These are phyloP conservation scores for Pseudomicrostroma phylloplanum DNA, from an alignment of 1,284 basidiomycete genomes.

Conservation along the genomic window DNA sequence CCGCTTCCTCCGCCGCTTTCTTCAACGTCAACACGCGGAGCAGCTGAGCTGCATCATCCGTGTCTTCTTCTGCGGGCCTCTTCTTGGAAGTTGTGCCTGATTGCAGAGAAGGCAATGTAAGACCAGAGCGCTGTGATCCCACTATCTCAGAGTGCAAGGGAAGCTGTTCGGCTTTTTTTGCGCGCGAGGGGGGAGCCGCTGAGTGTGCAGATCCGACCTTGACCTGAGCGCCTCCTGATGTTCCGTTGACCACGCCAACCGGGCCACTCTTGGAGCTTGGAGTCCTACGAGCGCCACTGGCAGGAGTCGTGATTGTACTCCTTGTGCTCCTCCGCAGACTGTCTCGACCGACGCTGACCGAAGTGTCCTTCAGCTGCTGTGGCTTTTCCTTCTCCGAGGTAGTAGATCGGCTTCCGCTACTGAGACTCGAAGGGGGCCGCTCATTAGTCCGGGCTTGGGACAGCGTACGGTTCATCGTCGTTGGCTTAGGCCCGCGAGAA, in stretches of 20 bases:
- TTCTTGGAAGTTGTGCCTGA: background rate
- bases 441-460: conserved; percentile 7
- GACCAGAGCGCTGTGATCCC: no score
- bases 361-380: background rate
- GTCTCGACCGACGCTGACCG: background rate
- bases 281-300: background rate
- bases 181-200: no score
- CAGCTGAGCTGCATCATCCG: conserved; percentile 1
- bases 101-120: background rate
- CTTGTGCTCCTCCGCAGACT: conserved; percentile 4
- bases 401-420: background rate
- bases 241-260: no score
- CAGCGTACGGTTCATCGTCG: background rate
- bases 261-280: no score
- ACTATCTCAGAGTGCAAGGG: no score
- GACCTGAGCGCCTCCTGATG: no score
- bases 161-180: no score
- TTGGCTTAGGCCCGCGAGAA: background rate
- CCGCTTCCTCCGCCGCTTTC: background rate
- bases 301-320: background rate
- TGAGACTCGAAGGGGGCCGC: conserved; percentile 1
- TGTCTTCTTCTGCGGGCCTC: background rate
- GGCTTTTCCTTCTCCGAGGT: conserved; percentile 3
- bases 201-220: no score
- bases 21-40: background rate